Conservation (phyloP, 2,329 filamentous ascomycete genomes). For the Phoma sp. region DNA sequence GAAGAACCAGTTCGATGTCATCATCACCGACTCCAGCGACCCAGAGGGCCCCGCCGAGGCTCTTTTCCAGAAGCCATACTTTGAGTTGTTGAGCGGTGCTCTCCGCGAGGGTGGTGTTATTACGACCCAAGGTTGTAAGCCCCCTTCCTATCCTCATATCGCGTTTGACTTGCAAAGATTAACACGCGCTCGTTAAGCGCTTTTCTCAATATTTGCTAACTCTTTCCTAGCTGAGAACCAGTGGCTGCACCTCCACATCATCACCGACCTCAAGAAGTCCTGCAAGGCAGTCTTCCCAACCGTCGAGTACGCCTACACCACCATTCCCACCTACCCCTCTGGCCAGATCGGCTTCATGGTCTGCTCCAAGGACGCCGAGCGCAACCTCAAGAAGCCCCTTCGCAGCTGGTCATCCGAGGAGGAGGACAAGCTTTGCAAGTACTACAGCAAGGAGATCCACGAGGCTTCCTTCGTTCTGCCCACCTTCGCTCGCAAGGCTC, state of each 20-base stretch:
- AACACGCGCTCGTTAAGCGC: slow-evolving; percentile 26
- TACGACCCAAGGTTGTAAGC: slow-evolving; percentile 99
- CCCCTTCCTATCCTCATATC: slow-evolving; percentile 60
- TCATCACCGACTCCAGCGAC: slow-evolving; percentile 98
- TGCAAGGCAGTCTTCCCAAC: slow-evolving; percentile 97
- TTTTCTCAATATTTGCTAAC: slow-evolving; percentile 34
- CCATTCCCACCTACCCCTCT: slow-evolving; percentile 97
- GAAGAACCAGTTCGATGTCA: slow-evolving; percentile 98
- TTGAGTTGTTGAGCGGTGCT: slow-evolving; percentile 88
- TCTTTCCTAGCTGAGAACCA: slow-evolving; percentile 85
- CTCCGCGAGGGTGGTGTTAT: slow-evolving; percentile 96
- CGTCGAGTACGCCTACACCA: slow-evolving; percentile 98
- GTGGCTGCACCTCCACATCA: slow-evolving; percentile 96
- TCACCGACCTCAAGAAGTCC: slow-evolving; percentile 93
- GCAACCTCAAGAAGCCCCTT: slow-evolving; percentile 84
- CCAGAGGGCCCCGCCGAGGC: slow-evolving; percentile 95
- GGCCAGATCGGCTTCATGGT: slow-evolving; percentile 99
- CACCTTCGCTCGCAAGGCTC: slow-evolving; percentile 84
- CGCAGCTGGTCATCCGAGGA: slow-evolving; percentile 84
- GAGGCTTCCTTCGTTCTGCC: slow-evolving; percentile 92
- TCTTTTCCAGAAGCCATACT: slow-evolving; percentile 99
- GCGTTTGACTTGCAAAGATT: slow-evolving; percentile 21
- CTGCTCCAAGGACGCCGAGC: slow-evolving; percentile 90
- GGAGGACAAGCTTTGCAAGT: slow-evolving; percentile 90
- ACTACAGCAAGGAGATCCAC: slow-evolving; percentile 98